phyloP scores from a whole-genome alignment of 1,139 yeast genomes.

The Blastobotrys malaysiensis region DNA sequence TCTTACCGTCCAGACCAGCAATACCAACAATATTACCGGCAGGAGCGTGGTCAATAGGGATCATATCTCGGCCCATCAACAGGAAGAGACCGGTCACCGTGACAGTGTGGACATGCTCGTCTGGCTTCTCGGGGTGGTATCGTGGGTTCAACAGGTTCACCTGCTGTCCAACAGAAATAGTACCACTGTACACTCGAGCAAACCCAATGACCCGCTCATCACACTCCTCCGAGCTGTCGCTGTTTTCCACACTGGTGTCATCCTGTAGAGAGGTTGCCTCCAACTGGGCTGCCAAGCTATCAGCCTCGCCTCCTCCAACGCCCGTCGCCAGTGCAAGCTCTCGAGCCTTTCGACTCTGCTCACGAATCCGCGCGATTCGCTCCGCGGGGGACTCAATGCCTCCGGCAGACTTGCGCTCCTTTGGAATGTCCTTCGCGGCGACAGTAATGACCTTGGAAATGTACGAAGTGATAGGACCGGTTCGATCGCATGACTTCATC shows the following conservation, averaged over 20 bases:
- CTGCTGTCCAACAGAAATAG: conserved; percentile 66
- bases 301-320: conserved; percentile 20
- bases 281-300: conserved; percentile 7
- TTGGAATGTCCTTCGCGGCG: conserved; percentile 75
- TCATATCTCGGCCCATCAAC: conserved; percentile 89
- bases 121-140: conserved; percentile 67
- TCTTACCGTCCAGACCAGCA: conserved; percentile 78
- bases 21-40: conserved; percentile 96
- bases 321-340: conserved; percentile 48
- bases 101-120: conserved; percentile 46
- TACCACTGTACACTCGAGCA: conserved; percentile 84
- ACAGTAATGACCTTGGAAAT: conserved; percentile 86
- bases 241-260: conserved; percentile 13
- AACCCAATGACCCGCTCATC: conserved; percentile 64
- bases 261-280: background rate
- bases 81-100: conserved; percentile 65
- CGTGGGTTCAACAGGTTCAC: conserved; percentile 80
- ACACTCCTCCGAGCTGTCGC: conserved; percentile 33
- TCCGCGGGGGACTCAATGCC: conserved; percentile 12
- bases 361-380: conserved; percentile 53
- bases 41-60: conserved; percentile 72
- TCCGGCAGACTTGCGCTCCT: conserved; percentile 31
- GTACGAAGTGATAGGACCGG: conserved; percentile 68
- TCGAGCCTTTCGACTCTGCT: conserved; percentile 63
- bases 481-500: conserved; percentile 59